These are phyloP conservation scores for Somion occarium DNA, from an alignment of 1,284 basidiomycete species.

Conservation along the genomic window DNA sequence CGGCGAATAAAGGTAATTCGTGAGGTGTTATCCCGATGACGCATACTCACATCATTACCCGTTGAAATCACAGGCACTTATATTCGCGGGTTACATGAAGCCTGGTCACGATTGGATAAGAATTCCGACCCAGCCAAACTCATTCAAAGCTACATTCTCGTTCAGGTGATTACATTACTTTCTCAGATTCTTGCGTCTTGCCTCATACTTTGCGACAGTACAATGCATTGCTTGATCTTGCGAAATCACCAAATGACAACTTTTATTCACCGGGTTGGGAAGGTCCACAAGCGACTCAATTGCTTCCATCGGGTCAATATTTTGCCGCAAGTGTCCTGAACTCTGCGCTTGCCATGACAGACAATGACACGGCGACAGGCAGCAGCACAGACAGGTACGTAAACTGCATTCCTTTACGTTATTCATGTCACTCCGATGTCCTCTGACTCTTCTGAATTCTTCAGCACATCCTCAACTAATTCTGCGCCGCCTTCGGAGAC, in stretches of 20 bases:
- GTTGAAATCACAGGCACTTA: no score
- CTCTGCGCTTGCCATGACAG: conserved; percentile 4
- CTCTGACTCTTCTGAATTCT: no score
- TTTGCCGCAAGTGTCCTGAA: conserved; percentile 9
- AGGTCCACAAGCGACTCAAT: conserved; percentile 4
- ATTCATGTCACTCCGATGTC: no score
- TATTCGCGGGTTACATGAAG: conserved; percentile 8
- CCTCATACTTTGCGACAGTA: neutral
- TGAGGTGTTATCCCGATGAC: no score
- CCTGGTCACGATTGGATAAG: conserved; percentile 2
- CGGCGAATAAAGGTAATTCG: no score
- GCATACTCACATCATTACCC: no score
- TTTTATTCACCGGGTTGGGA: conserved; percentile 6
- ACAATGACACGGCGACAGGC: no score
- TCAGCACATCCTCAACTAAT: no score
- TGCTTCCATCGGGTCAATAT: conserved; percentile 9
- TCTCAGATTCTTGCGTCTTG: neutral
- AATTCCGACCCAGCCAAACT: conserved; percentile 1
- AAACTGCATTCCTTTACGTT: no score
- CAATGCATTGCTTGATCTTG: conserved; percentile 8
- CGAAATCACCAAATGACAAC: neutral
- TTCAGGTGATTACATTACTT: conserved; percentile 2
- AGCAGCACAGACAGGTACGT: no score
- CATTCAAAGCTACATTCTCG: conserved; percentile 5
- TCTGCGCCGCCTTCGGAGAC: no score